phyloP scores from a whole-genome alignment of 2,329 filamentous ascomycete species.

The Eutypa lata region DNA sequence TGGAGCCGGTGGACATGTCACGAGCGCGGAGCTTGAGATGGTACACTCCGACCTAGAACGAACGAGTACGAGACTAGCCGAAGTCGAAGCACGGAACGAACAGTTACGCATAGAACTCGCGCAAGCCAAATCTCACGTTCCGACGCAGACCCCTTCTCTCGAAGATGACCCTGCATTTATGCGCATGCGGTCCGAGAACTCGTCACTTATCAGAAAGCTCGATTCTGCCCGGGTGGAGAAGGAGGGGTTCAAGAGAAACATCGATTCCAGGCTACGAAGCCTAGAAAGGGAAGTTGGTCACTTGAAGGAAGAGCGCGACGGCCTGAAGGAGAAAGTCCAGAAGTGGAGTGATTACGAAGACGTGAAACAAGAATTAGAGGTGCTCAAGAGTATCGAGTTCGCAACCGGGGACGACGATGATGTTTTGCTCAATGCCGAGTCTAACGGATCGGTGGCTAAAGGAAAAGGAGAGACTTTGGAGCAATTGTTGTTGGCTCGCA shows the following conservation, averaged over 20 bases:
- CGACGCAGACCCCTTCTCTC: slow-evolving; percentile 59
- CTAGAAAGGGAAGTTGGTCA: slow-evolving; percentile 75
- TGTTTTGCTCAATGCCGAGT: slow-evolving; percentile 38
- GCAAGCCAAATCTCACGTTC: slow-evolving; percentile 74
- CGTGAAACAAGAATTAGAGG: slow-evolving; percentile 91
- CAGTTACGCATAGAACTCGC: slow-evolving; percentile 87
- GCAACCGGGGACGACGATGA: slow-evolving; percentile 84
- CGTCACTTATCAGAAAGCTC: slow-evolving; percentile 82
- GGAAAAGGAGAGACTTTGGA: slow-evolving; percentile 78
- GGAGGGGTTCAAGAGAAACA: slow-evolving; percentile 72
- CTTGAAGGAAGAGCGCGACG: slow-evolving; percentile 76
- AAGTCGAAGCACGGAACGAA: slow-evolving; percentile 92
- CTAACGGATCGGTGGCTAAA: slow-evolving; percentile 51
- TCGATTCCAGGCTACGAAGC: slow-evolving; percentile 73
- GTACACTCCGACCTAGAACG: slow-evolving; percentile 88
- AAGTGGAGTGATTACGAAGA: slow-evolving; percentile 96
- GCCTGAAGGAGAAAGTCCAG: slow-evolving; percentile 74
- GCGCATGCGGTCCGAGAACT: slow-evolving; percentile 88
- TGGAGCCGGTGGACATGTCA: slow-evolving; percentile 60
- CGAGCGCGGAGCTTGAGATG: slow-evolving; percentile 89
- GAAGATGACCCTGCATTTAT: slow-evolving; percentile 91
- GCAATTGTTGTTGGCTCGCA: slow-evolving; percentile 84
- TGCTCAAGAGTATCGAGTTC: slow-evolving; percentile 97
- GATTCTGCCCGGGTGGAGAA: slow-evolving; percentile 81
- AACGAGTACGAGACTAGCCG: slow-evolving; percentile 80